Evolutionary conservation across 73 alveolate species (phyloP), one percentile per base, ranked within the genome.

Genomic region (Vitrella brassicaformis): DNA sequence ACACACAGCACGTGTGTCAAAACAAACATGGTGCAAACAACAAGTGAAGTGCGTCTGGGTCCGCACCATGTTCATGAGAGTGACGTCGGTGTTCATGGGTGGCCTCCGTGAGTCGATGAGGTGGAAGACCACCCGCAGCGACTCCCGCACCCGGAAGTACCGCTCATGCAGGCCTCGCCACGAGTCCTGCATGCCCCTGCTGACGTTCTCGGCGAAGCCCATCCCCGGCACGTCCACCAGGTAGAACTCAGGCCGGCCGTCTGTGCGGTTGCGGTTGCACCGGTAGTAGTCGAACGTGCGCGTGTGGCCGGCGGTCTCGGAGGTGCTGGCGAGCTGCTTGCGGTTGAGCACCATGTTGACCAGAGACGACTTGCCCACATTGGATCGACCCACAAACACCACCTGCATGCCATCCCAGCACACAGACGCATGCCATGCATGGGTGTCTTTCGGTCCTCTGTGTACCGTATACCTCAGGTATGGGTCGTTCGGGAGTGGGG

Each of bases 321-420:
- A 18, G 10, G 28, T n/a, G 26, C 27, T 1, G 30, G 69, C 69
- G 10, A 56, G 69, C 9, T 8, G 18, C 18, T 56, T 8, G 1
- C 69, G 25, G 28, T 8, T n/a, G 18, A 56, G 29, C 7, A 8
- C 25, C 9, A n/a, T 4, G 69, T 56, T 56, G 30, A 56, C 69
- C 69, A 56, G 69, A 56, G 29, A 10, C 27, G 27, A 8, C 69
- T 56, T 56, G 69, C 69, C 69, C 28, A n/a, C 69, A n/a, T 56
- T 56, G 18, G 69, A 56, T n/a, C 69, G 1, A n/a, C 69, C 69
- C 69, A 56, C 28, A n/a, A 56, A 56, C 9, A 56, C 69, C 9
- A 56, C 30, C 18, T 56, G n/a, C n/a, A n/a, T n/a, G n/a, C n/a
- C n/a, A n/a, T n/a, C n/a, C n/a, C n/a, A n/a, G n/a, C n/a, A n/a